Base-by-base conservation (phyloP, 2,329 filamentous ascomycete species). In the Aureobasidium leucospermi region DNA sequence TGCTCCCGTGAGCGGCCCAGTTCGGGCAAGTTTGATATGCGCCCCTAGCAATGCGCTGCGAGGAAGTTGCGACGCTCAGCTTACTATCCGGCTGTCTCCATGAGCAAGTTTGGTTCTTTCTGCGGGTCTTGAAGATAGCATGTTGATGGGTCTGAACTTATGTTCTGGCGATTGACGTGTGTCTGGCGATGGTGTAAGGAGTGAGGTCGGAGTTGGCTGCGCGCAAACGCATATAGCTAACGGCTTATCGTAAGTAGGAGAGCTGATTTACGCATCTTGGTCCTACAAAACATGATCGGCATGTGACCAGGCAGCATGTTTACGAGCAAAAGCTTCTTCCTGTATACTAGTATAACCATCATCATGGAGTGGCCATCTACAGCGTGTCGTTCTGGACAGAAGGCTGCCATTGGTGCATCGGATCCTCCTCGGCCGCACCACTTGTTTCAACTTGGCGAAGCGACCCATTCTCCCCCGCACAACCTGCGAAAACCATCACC, bases 401-500 rank as follows among this genome's bases (percentile, higher is more conserved):
- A 10, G 15, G 6, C 4, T 32, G 16, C 6, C n/a, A 56, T 56
- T 56, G 41, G 51, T 10, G 10, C 28, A 16, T 36, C 52, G 52
- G 52, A 45, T 45, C 39, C 41, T 43, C 38, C 8, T 56, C 52
- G 52, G 52, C 16, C 29, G 41, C 15, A 31, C 29, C 29, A 36
- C 28, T 19, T 45, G 52, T 56, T 56, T 56, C 52, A 56, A 9
- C 39, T 23, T 36, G 41, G 16, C n/a, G 49, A 53, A 32, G 36
- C 38, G 38, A 53, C 11, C 49, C 5, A 29, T 32, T 42, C 23
- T 15, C 1, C 34, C 42, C 42, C 19, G 48, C 48, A 51, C 34
- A 8, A 29, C 28, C 34, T 8, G n/a, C 16, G 19, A n/a, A n/a
- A 15, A 28, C 19, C 10, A 36, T 23, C 9, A 38, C 16, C 32